Evolutionary conservation across 768 basidiomycete species (phyloP).

Genomic region (Lactifluus piperatus): DNA sequence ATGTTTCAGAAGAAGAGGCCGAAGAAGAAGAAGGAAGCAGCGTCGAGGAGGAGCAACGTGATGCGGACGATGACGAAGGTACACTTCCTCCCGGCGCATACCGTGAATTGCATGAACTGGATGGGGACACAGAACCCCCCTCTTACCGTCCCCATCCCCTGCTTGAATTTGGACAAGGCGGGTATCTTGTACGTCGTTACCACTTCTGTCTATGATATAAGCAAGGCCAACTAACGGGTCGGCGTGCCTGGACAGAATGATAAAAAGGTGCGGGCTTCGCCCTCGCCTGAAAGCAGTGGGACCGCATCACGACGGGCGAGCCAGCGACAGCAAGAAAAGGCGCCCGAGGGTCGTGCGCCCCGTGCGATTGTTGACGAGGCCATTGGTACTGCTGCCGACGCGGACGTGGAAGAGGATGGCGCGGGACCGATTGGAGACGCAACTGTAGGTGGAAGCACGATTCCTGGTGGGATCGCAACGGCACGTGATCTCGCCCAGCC

Average conservation of each 20-base stretch:
- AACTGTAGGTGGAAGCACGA: not conserved
- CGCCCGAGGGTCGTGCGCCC: slow-evolving; percentile 48
- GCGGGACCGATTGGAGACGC: slow-evolving; percentile 15
- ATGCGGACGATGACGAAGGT: slow-evolving; percentile 41
- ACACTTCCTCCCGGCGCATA: slow-evolving; percentile 38
- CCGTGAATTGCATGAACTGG: slow-evolving; percentile 25
- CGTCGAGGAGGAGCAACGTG: slow-evolving; percentile 41
- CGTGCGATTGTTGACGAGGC: slow-evolving; percentile 21
- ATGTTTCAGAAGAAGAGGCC: slow-evolving; percentile 70
- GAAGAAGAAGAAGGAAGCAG: slow-evolving; percentile 56
- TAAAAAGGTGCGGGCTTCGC: slow-evolving; percentile 26
- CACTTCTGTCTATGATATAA: not conserved
- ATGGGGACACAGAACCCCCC: slow-evolving; percentile 48
- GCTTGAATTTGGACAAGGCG: slow-evolving; percentile 39
- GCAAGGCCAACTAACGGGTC: not conserved
- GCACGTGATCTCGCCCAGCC: not conserved
- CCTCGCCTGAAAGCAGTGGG: slow-evolving; percentile 24
- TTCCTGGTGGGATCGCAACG: not conserved
- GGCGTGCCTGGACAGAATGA: slow-evolving; percentile 26
- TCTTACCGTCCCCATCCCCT: slow-evolving; percentile 47
- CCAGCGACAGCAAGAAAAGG: slow-evolving; percentile 63
- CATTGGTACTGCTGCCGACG: not conserved
- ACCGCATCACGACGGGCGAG: slow-evolving; percentile 38
- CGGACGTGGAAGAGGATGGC: slow-evolving; percentile 20
- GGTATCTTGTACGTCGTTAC: slow-evolving; percentile 46